Evolutionary conservation across 345 rosid species (phyloP).

Genomic region (Ceriops tagal): DNA sequence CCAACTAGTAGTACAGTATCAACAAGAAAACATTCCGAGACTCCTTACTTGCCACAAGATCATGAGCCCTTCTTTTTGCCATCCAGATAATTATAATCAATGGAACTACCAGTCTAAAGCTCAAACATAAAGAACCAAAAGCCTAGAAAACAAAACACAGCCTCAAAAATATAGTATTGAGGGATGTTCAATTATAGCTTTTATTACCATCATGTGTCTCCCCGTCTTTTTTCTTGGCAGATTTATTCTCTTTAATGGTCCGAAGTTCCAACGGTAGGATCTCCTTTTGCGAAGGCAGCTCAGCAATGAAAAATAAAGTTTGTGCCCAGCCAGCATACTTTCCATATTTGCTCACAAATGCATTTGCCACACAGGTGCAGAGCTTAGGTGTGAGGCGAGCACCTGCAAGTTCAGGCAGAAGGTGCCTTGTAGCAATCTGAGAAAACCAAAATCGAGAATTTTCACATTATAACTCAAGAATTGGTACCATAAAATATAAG

Average conservation of each 20-base stretch:
- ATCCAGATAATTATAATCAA: background rate
- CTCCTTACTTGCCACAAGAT: background rate
- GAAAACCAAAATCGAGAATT: constrained; percentile 14
- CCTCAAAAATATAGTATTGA: background rate
- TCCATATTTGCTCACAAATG: constrained; percentile 88
- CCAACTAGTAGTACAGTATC: background rate
- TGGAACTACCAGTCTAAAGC: background rate
- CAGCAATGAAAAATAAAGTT: constrained; percentile 82
- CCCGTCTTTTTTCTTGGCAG: constrained; percentile 23
- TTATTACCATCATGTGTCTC: constrained; percentile 13
- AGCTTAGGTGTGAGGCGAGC: constrained; percentile 67
- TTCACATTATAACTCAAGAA: background rate
- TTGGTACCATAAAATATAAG: too few species aligned
- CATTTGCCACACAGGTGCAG: constrained; percentile 69
- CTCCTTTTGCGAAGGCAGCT: constrained; percentile 78
- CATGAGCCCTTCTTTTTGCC: constrained; percentile 11
- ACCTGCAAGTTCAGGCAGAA: constrained; percentile 84
- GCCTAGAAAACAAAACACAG: background rate
- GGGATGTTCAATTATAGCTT: constrained; percentile 6
- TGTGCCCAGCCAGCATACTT: constrained; percentile 98
- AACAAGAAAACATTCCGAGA: background rate
- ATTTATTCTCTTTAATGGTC: constrained; percentile 31
- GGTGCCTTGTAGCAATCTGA: constrained; percentile 76
- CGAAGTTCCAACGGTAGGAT: constrained; percentile 48
- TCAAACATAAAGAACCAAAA: background rate